phyloP scores from a whole-genome alignment of 2,329 filamentous ascomycete species.

The Neofusicoccum sp. region DNA sequence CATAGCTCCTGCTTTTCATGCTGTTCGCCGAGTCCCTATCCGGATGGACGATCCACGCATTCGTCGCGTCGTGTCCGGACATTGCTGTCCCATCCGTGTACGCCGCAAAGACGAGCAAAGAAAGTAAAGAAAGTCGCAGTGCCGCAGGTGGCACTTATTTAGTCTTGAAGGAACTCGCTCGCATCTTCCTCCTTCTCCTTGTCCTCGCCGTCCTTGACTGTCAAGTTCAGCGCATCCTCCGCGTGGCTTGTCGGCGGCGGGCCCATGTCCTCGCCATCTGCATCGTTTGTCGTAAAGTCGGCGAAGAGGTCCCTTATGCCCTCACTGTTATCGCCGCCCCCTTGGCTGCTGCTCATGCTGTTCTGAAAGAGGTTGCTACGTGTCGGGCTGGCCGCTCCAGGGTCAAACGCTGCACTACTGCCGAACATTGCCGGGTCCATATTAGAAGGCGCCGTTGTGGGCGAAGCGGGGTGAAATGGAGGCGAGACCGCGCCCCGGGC shows the following conservation, averaged over 20 bases:
- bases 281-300: conserved; percentile 18
- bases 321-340: background rate
- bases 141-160: too few relatives aligned
- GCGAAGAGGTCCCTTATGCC: conserved; percentile 16
- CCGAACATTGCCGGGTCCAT: conserved; percentile 40
- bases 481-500: conserved; percentile 2
- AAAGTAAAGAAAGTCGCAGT: background rate
- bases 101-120: conserved; percentile 12
- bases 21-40: background rate
- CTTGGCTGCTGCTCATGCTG: conserved; percentile 32
- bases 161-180: conserved; percentile 13
- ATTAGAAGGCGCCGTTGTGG: conserved; percentile 5
- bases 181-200: conserved; percentile 10
- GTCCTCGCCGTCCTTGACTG: conserved; percentile 29
- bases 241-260: conserved; percentile 28
- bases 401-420: conserved; percentile 24
- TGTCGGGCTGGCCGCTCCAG: conserved; percentile 32
- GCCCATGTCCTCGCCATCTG: conserved; percentile 12
- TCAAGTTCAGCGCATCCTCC: conserved; percentile 37
- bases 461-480: conserved; percentile 9
- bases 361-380: conserved; percentile 37
- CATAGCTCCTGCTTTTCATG: conserved; percentile 7
- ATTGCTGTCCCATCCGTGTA: conserved; percentile 1
- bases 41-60: background rate
- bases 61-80: background rate